phyloP scores from a whole-genome alignment of 768 basidiomycete genomes.

The Piloderma croceum region DNA sequence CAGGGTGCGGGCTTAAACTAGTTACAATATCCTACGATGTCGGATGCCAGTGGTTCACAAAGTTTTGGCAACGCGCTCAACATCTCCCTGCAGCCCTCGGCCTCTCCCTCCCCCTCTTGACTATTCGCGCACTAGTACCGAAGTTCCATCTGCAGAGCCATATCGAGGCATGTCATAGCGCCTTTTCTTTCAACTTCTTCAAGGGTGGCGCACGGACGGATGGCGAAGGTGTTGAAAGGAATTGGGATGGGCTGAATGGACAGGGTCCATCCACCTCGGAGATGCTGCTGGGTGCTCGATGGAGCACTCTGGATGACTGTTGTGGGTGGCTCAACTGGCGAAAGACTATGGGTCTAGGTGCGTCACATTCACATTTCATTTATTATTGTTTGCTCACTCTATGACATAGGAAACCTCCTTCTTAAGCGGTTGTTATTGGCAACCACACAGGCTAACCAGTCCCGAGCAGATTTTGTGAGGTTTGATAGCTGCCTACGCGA shows the following conservation, averaged over 20 bases:
- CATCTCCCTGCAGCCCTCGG: not conserved
- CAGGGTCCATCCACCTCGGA: constrained; percentile 9
- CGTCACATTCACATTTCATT: not conserved
- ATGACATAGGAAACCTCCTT: constrained; percentile 4
- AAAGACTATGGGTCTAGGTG: constrained; percentile 15
- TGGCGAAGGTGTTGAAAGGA: not conserved
- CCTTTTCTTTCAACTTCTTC: constrained; percentile 12
- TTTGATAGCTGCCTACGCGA: not conserved
- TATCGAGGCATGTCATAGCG: constrained; percentile 10
- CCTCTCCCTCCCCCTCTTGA: constrained; percentile 20
- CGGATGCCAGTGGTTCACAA: constrained; percentile 5
- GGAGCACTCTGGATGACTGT: constrained; percentile 23
- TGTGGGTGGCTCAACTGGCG: constrained; percentile 19
- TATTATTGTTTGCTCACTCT: not conserved
- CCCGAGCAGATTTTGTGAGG: not conserved
- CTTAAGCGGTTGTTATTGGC: not conserved
- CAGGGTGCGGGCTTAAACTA: not conserved
- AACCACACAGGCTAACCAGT: not conserved
- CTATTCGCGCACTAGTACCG: constrained; percentile 23
- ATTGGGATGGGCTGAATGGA: constrained; percentile 10
- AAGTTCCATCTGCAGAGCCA: constrained; percentile 35
- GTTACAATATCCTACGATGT: constrained; percentile 10
- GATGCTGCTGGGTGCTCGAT: constrained; percentile 17
- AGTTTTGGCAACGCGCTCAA: not conserved
- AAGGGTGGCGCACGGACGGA: not conserved